Evolutionary conservation across 2,329 filamentous ascomycete species (phyloP).

Genomic region (Paramyrothecium roridum): DNA sequence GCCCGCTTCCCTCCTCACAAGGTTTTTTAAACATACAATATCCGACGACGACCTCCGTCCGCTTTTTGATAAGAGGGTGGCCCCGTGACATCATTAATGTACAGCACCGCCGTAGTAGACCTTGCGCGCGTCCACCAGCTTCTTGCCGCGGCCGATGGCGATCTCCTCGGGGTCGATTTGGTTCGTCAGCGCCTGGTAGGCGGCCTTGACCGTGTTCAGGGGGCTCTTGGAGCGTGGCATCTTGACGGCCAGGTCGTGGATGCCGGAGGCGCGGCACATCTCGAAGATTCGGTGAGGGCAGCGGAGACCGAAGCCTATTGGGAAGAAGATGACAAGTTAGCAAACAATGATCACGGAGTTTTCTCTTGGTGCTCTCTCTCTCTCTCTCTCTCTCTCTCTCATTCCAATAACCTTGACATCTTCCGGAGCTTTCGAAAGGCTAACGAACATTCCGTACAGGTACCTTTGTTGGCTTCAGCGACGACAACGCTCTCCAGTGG

Average conservation of each 20-base stretch:
- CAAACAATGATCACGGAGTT: not conserved
- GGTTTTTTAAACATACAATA: not conserved
- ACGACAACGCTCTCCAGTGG: constrained; percentile 28
- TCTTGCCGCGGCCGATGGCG: constrained; percentile 84
- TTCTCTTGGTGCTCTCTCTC: no score
- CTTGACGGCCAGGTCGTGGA: constrained; percentile 79
- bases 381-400: no score
- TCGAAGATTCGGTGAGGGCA: constrained; percentile 91
- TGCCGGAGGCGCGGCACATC: constrained; percentile 82
- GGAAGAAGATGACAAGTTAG: constrained; percentile 6
- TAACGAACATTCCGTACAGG: constrained; percentile 9
- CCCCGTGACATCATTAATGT: constrained; percentile 37
- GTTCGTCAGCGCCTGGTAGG: constrained; percentile 75
- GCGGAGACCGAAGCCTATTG: constrained; percentile 84
- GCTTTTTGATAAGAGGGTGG: no score
- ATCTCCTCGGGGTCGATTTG: constrained; percentile 89
- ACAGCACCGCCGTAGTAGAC: constrained; percentile 90
- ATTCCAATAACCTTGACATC: no score
- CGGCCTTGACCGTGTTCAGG: constrained; percentile 96
- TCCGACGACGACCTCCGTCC: no score
- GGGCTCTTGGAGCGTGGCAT: constrained; percentile 87
- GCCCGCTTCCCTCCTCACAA: not conserved
- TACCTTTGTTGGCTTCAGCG: constrained; percentile 23
- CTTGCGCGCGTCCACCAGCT: constrained; percentile 92
- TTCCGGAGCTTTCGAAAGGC: no score